Percentiles rank a stretch among this genome's conserved stretches.
Evolutionary conservation across 2,329 filamentous ascomycete genomes (phyloP).

Genomic region (Ascochyta pisi): DNA sequence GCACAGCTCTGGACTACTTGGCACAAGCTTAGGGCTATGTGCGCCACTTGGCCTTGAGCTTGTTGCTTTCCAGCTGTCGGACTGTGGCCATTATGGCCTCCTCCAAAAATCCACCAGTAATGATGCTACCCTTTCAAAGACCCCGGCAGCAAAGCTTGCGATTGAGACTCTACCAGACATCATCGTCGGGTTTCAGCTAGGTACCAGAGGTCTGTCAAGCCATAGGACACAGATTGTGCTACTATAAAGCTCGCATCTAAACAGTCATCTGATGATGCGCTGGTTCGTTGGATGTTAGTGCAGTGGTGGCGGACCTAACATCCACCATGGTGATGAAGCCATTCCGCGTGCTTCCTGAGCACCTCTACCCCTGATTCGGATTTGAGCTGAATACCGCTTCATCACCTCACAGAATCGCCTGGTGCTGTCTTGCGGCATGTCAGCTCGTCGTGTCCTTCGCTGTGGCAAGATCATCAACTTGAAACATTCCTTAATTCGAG

Average conservation of each 20-base stretch:
- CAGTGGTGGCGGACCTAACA: background rate
- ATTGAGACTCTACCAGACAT: background rate
- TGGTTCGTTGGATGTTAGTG: background rate
- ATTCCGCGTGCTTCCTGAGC: background rate
- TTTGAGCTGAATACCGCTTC: background rate
- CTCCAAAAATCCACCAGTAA: background rate
- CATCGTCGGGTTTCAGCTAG: background rate
- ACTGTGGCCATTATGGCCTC: background rate
- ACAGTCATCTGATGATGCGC: too few species aligned
- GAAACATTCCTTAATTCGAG: background rate
- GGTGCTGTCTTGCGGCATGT: background rate
- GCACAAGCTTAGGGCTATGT: background rate
- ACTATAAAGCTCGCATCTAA: background rate
- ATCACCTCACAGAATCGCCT: background rate
- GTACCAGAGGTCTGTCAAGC: background rate
- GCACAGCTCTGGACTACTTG: conserved; percentile 6
- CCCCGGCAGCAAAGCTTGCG: conserved; percentile 2
- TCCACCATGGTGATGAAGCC: background rate
- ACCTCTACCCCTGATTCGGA: background rate
- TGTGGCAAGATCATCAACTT: background rate
- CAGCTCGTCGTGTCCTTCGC: background rate
- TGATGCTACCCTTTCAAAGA: background rate
- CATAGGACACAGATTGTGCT: background rate
- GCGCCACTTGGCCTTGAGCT: conserved; percentile 1
- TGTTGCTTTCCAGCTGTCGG: background rate